Evolutionary conservation across 1,284 basidiomycete genomes (phyloP), one percentile per base, ranked within the genome.

Genomic region (Austroboletus niveus): DNA sequence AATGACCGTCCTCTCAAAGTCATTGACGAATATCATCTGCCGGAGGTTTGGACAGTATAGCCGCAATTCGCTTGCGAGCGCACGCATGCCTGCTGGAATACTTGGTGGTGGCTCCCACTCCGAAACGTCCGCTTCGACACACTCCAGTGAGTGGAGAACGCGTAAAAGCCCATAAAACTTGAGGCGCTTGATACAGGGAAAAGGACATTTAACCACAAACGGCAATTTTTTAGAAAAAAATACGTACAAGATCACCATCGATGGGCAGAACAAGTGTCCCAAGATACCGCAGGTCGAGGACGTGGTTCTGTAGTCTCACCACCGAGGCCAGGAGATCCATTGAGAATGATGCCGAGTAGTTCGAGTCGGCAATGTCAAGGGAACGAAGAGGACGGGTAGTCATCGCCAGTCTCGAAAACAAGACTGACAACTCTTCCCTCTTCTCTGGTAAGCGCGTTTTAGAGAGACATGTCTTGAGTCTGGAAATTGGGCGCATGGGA

Each of bases 401-500:
- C 14, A 66, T 67, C 39, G 60, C 69, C 42, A 84, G 61, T 46
- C 73, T 75, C 5, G 72, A 68, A 47, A 82, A 67, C 24, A 86
- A 68, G 4, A 71, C 53, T 0, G 60, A 57, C 65, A 84, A 68
- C 60, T 86, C 84, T 3, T 68, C 68, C 27, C 72, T 71, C 66
- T 84, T 84, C 36, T 76, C 78, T 8, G 57, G 59, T 4, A 68
- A 49, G 48, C 72, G 71, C n/a, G 77, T 71, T 48, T 72, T 72
- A 22, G 84, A 84, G 63, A 86, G 81, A 58, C 83, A 85, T n/a
- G 84, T 84, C 64, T 86, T 86, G 54, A 86, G 72, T 48, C 76
- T 78, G 2, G 75, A 73, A 41, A 86, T 66, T 5, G 84, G 82
- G 2, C 84, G 72, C 12, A 70, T 71, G 1, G 82, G 81, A n/a